A percentile compares a stretch with the other conserved stretches of the same genome.
Conservation (phyloP, 2,329 filamentous ascomycete genomes). For the Rugonectria rugulosa region DNA sequence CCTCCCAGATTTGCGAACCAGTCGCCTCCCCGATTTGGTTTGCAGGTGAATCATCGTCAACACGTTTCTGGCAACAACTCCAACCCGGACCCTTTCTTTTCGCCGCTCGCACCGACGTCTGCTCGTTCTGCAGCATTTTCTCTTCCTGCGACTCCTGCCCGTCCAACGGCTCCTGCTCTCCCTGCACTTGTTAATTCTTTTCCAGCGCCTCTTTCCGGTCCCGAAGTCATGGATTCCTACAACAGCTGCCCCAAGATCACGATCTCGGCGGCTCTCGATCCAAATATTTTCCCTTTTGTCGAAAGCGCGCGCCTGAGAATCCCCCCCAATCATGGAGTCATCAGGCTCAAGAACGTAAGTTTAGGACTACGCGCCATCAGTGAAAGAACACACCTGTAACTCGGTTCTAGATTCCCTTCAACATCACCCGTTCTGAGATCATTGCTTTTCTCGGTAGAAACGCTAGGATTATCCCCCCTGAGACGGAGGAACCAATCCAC, state of each 20-base stretch:
- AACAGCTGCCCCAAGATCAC: conserved; percentile 45
- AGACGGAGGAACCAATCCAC: conserved; percentile 63
- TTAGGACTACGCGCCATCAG: neutral
- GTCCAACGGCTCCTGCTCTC: too few species aligned
- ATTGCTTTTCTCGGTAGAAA: conserved; percentile 67
- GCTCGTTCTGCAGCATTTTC: neutral
- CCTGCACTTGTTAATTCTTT: too few species aligned
- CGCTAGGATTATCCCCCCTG: conserved; percentile 62
- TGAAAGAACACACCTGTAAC: neutral
- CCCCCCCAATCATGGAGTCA: conserved; percentile 50
- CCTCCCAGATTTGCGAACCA: conserved; percentile 49
- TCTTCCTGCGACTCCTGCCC: too few species aligned
- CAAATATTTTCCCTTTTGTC: conserved; percentile 55
- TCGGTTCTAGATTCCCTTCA: conserved; percentile 63
- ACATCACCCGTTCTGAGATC: conserved; percentile 60
- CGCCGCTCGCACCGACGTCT: neutral
- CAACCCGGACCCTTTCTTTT: conserved; percentile 30
- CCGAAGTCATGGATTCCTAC: conserved; percentile 46
- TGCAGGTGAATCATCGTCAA: conserved; percentile 25
- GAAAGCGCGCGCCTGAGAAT: conserved; percentile 46
- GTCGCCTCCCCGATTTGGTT: conserved; percentile 50
- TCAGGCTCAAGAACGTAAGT: conserved; percentile 61
- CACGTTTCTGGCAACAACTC: neutral
- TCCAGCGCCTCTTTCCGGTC: too few species aligned
- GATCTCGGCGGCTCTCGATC: conserved; percentile 47